Base-by-base conservation (phyloP, 352 stramenopile genomes). In the Pseudoperonospora humuli region DNA sequence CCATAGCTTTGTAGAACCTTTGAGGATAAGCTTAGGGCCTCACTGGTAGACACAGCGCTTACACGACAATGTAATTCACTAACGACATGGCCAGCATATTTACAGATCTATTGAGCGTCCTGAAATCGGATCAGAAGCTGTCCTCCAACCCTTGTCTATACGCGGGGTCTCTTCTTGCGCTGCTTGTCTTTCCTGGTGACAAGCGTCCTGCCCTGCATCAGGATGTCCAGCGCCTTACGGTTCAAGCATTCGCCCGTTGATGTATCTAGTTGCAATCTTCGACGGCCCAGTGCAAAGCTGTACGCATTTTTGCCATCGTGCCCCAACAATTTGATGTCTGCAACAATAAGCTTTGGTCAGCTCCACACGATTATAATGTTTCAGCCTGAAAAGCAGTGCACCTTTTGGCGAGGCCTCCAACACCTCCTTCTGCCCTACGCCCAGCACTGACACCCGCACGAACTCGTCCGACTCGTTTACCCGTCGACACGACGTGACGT, bases 141-240 rank as follows among this genome's bases (percentile, higher is more conserved):
- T 18, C n/a, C 8, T 29, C 28, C 5, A 33, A 2, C 14, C 9
- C 10, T 21, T 15, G 6, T 45, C 38, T 68, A 64, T 43, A 28
- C 52, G 18, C 56, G 53, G 28, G 54, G 25, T n/a, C 54, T 47
- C 39, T 84, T 84, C 58, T 88, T 88, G 29, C 61, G 48, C 47
- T 81, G 61, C 38, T 82, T 86, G 28, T 58, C 46, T 43, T 78
- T 80, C 32, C 70, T 75, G 15, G 68, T 72, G 15, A 86, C 69
- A 6, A 88, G 61, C n/a, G 76, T 74, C 44, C 74, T 81, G 28
- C 76, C 76, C 37, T 82, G 57, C 45, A 88, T 64, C 47, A 88
- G 35, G n/a, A 70, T 70, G 28, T 84, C 67, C 15, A 88, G 62
- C n/a, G 66, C 67, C 48, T 71, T 82, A 33, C 65, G 69, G 41